Conservation (phyloP, 2,329 filamentous ascomycete genomes). For the Fonsecaea pugnacius region DNA sequence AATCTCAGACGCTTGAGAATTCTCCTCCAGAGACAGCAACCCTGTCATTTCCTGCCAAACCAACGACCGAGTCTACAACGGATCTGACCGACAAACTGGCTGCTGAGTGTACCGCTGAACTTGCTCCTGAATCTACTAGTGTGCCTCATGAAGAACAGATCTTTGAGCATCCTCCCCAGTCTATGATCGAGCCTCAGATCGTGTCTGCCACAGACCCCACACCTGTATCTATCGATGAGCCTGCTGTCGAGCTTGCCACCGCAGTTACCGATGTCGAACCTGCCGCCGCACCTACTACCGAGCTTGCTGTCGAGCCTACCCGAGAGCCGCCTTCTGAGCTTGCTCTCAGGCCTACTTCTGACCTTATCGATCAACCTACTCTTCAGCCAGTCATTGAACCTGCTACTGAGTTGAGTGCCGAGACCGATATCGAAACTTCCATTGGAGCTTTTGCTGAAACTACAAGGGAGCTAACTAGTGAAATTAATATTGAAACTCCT, state of each 20-base stretch:
- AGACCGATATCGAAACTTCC: background rate
- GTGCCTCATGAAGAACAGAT: background rate
- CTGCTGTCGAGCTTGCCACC: background rate
- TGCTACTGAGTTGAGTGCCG: background rate
- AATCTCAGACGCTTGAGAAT: background rate
- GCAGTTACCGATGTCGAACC: too few relatives aligned
- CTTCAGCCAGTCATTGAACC: background rate
- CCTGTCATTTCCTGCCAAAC: background rate
- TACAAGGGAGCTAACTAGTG: background rate
- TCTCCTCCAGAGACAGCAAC: background rate
- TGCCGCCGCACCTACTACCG: background rate
- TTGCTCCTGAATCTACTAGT: background rate
- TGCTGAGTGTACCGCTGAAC: background rate
- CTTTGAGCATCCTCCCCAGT: background rate
- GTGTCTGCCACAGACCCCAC: too few relatives aligned
- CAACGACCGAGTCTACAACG: background rate
- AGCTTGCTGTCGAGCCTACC: background rate
- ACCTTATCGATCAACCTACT: background rate
- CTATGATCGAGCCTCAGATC: background rate
- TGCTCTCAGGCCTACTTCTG: slow-evolving; percentile 14
- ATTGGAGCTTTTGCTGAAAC: background rate
- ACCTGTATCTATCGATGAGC: background rate
- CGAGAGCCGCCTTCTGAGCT: background rate
- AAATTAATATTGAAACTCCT: background rate
- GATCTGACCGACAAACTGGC: background rate